A percentile compares a stretch with the other conserved stretches of the same genome.
phyloP scores from a whole-genome alignment of 257 asterid genomes.

The Fraxinus excelsior region DNA sequence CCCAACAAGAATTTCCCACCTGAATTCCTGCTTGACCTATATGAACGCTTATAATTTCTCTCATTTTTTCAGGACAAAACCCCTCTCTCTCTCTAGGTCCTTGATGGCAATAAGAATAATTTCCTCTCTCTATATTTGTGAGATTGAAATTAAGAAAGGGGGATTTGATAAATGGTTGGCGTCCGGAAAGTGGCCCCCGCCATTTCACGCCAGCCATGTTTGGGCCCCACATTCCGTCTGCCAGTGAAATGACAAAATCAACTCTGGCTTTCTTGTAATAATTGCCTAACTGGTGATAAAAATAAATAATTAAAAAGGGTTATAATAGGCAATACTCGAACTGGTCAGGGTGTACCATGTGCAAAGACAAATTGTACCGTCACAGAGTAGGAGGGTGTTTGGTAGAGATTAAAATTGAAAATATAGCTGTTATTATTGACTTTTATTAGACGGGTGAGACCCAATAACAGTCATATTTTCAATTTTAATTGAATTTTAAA shows the following conservation, averaged over 20 bases:
- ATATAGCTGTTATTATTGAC: too few species aligned
- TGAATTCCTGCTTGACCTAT: slow-evolving; percentile 96
- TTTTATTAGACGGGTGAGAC: too few species aligned
- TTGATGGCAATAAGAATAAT: slow-evolving; percentile 15
- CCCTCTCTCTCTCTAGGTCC: background rate
- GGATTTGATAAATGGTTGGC: slow-evolving; percentile 40
- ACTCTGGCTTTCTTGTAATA: background rate
- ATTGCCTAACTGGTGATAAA: background rate
- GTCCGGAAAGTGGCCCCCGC: slow-evolving; percentile 36
- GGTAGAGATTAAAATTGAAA: too few species aligned
- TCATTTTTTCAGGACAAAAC: slow-evolving; percentile 40
- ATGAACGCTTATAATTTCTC: slow-evolving; percentile 85
- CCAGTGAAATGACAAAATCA: slow-evolving; percentile 1
- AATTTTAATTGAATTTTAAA: too few species aligned
- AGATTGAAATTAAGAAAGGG: background rate
- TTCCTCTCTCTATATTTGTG: background rate
- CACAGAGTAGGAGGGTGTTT: background rate
- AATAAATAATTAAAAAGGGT: background rate
- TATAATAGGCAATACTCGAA: background rate
- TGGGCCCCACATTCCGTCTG: slow-evolving; percentile 31
- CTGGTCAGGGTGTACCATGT: slow-evolving; percentile 34
- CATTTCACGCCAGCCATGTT: slow-evolving; percentile 40
- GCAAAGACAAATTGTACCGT: background rate
- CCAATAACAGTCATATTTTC: too few species aligned
- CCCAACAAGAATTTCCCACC: slow-evolving; percentile 92